A percentile compares a stretch with the other conserved stretches of the same genome.
Conservation (phyloP, 257 asterid species). For the Lithospermum erythrorhizon region DNA sequence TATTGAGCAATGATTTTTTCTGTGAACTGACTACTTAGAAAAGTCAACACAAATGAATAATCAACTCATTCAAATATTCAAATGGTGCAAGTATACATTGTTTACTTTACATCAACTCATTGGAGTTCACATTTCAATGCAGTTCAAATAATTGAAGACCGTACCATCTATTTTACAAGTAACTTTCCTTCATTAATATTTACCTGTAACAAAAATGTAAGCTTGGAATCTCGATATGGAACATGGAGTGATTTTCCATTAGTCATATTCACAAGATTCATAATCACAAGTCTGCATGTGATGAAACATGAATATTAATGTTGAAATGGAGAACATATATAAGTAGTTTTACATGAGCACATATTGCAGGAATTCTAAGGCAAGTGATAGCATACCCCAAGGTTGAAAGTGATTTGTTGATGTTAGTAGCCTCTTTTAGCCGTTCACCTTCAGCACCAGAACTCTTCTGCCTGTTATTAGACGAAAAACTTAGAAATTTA, state of each 20-base stretch:
- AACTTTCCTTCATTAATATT: constrained; percentile 4
- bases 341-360: no score
- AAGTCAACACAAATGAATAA: not conserved
- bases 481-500: constrained; percentile 11
- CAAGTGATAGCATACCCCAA: constrained; percentile 54
- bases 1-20: no score
- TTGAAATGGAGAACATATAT: not conserved
- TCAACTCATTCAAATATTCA: no score
- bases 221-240: constrained; percentile 97
- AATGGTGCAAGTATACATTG: not conserved
- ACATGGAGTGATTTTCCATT: constrained; percentile 86
- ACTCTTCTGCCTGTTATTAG: constrained; percentile 76
- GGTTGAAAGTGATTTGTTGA: constrained; percentile 94
- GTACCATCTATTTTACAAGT: not conserved
- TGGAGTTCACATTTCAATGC: not conserved
- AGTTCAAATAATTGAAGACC: not conserved
- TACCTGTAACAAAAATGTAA: constrained; percentile 97
- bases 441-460: constrained; percentile 99
- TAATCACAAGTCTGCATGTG: constrained; percentile 75
- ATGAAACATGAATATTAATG: not conserved
- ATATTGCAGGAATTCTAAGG: constrained; percentile 8
- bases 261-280: constrained; percentile 88
- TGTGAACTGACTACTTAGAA: no score
- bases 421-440: constrained; percentile 91
- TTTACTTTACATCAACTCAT: not conserved